Evolutionary conservation across 2,329 filamentous ascomycete genomes (phyloP), one percentile per base, ranked within the genome.

Genomic region (Clarireedia homoeocarpa): DNA sequence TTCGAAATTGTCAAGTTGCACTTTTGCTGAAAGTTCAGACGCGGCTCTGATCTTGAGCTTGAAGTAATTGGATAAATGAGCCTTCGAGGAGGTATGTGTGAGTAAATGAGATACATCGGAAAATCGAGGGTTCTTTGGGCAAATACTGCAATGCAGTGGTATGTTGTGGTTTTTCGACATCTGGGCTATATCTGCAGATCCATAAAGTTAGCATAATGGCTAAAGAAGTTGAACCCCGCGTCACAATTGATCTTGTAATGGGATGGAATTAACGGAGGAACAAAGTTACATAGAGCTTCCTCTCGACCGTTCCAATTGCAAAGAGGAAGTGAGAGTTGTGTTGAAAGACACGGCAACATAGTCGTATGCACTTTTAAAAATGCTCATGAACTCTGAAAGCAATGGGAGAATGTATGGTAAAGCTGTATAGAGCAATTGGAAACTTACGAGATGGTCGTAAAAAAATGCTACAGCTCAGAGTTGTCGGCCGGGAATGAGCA

Each of bases 31-130:
- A n/a, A 77, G 71, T 58, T 95, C 87, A 47, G 81, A 77, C 53
- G 83, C 79, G 55, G 85, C 82, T 56, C 81, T 82, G 62, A 96
- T 82, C 65, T 89, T 85, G 52, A 90, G 79, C 66, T 89, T 90
- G 74, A 91, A 95, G 66, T 89, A 84, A 68, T 89, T 82, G 58
- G 90, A 85, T 36, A 96, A 76, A 70, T 97, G 92, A n/a, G 88
- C 87, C 70, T 96, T 96, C 61, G 91, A 96, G 58, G 88, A 84
- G 60, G 96, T 83, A 69, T 97, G 92, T 12, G 92, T 97, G 67
- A 97, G 81, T 39, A 96, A 77, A 71, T 96, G 92, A 36, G 91
- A 96, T 46, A 91, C 78, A 71, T 97, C 92, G 55, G 90, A 95
- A 73, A 96, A 96, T 30, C 74, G 81, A 40, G 89, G 89, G 59